phyloP scores from a whole-genome alignment of 768 basidiomycete species.

The Floccularia luteovirens region DNA sequence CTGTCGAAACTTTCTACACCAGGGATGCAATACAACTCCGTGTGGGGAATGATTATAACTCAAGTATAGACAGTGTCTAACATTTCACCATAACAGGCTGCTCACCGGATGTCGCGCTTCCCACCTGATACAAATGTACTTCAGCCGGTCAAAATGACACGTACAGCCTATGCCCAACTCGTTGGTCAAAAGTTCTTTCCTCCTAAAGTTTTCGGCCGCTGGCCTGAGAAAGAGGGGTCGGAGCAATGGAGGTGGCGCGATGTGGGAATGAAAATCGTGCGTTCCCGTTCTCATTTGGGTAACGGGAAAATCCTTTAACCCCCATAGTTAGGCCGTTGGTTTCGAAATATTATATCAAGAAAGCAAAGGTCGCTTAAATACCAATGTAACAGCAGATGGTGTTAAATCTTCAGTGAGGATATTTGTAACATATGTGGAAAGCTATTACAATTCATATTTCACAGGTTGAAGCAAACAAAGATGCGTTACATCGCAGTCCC shows the following conservation, averaged over 20 bases:
- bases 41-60: constrained; percentile 33
- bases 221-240: constrained; percentile 54
- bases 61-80: background rate
- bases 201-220: constrained; percentile 81
- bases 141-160: constrained; percentile 67
- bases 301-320: constrained; percentile 4
- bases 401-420: constrained; percentile 40
- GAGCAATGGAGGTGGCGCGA: constrained; percentile 74
- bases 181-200: constrained; percentile 88
- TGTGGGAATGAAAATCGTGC: constrained; percentile 88
- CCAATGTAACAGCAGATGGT: constrained; percentile 24
- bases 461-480: constrained; percentile 60
- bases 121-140: constrained; percentile 62
- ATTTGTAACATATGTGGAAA: background rate
- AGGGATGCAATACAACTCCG: constrained; percentile 87
- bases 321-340: constrained; percentile 63
- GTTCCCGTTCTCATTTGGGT: constrained; percentile 11
- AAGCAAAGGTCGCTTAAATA: constrained; percentile 50
- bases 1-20: constrained; percentile 91
- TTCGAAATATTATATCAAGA: constrained; percentile 97
- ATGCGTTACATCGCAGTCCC: constrained; percentile 55
- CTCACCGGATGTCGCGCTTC: constrained; percentile 87
- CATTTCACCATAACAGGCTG: constrained; percentile 42
- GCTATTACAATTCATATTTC: constrained; percentile 4
- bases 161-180: constrained; percentile 91